phyloP scores from a whole-genome alignment of 2,329 filamentous ascomycete species.

The Emmonsiellopsis sp. region DNA sequence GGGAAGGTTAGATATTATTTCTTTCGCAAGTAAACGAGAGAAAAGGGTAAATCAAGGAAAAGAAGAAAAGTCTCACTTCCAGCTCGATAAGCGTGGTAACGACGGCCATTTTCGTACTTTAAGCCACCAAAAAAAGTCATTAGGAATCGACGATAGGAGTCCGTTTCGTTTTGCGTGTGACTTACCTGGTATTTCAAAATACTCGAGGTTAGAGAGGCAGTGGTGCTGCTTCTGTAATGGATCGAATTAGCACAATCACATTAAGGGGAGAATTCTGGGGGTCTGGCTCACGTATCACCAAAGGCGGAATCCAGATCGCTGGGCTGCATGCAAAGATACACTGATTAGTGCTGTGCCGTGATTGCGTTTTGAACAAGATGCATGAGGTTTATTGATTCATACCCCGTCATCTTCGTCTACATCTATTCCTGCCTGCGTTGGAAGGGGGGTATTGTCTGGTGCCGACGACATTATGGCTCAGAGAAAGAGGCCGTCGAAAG shows the following conservation, averaged over 20 bases:
- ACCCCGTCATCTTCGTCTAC: too few relatives aligned
- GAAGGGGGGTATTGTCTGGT: too few relatives aligned
- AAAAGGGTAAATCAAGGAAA: conserved; percentile 27
- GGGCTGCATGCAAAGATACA: too few relatives aligned
- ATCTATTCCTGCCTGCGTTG: too few relatives aligned
- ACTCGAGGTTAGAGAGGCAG: neutral
- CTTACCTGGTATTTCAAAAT: neutral
- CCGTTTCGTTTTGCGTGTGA: neutral
- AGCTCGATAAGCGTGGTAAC: conserved; percentile 13
- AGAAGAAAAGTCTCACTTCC: conserved; percentile 5
- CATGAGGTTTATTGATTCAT: too few relatives aligned
- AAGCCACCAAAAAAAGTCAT: conserved; percentile 2
- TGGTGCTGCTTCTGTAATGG: neutral
- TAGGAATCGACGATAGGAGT: conserved; percentile 8
- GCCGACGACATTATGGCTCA: too few relatives aligned
- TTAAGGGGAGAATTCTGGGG: too few relatives aligned
- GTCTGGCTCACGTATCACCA: neutral
- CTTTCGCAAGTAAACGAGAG: conserved; percentile 13
- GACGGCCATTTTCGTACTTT: conserved; percentile 13
- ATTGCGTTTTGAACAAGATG: too few relatives aligned
- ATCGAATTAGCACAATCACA: neutral
- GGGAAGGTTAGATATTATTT: conserved; percentile 11
- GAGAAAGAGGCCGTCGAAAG: too few relatives aligned
- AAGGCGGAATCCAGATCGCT: neutral
- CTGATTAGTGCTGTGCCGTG: too few relatives aligned